Conservation (phyloP, 352 stramenopile genomes). For the Phytophthora pinifolia region DNA sequence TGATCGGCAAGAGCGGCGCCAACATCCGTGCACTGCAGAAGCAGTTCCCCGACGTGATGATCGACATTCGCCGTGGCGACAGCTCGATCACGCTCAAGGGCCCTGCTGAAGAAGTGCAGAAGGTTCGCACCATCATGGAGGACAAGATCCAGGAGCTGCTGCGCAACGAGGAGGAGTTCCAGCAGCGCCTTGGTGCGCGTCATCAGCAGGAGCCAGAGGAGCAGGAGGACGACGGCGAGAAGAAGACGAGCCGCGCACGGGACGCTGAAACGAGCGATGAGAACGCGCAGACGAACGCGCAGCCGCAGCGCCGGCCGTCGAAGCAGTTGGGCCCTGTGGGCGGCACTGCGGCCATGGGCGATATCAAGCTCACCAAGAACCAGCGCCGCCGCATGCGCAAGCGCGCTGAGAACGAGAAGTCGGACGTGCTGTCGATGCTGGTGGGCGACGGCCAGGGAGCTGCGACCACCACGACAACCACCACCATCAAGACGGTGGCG, state of each 20-base stretch:
- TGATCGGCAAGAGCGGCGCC: constrained; percentile 78
- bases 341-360: constrained; percentile 31
- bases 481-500: constrained; percentile 24
- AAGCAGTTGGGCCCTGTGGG: constrained; percentile 37
- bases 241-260: constrained; percentile 18
- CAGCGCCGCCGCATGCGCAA: constrained; percentile 78
- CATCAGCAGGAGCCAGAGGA: constrained; percentile 39
- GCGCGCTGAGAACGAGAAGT: constrained; percentile 75
- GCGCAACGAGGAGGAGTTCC: constrained; percentile 48
- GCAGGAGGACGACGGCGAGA: constrained; percentile 23
- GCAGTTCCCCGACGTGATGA: constrained; percentile 55
- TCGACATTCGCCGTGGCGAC: constrained; percentile 58
- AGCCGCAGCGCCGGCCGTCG: constrained; percentile 6
- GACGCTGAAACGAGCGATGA: constrained; percentile 32
- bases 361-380: constrained; percentile 75
- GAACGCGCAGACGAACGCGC: constrained; percentile 30
- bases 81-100: constrained; percentile 61
- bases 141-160: constrained; percentile 74
- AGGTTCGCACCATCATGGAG: constrained; percentile 64
- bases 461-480: constrained; percentile 28
- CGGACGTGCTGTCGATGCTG: constrained; percentile 65
- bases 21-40: constrained; percentile 75
- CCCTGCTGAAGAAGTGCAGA: constrained; percentile 42
- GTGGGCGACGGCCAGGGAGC: constrained; percentile 28
- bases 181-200: constrained; percentile 32